Conservation (phyloP, 495 filamentous ascomycete genomes). For the Bryoglossum gracile region DNA sequence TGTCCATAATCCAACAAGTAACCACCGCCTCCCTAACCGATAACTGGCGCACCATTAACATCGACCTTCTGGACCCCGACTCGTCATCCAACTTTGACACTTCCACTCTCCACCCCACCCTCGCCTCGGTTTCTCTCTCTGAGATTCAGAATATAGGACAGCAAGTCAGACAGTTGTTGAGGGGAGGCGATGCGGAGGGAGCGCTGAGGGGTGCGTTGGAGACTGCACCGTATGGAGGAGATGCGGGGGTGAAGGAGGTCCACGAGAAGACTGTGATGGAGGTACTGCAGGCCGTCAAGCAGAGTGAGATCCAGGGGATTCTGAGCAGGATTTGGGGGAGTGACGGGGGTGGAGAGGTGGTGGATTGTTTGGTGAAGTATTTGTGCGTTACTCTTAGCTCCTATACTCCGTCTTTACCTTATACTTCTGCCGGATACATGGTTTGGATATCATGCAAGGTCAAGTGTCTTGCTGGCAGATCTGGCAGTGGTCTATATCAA, state of each 20-base stretch:
- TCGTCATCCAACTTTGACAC: conserved; percentile 80
- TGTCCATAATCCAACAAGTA: conserved; percentile 54
- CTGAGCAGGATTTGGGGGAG: conserved; percentile 65
- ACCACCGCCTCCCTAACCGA: conserved; percentile 42
- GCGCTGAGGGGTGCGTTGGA: conserved; percentile 74
- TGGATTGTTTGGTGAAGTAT: conserved; percentile 75
- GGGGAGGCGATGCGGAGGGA: conserved; percentile 78
- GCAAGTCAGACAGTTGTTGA: conserved; percentile 78
- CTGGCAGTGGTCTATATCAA: neutral
- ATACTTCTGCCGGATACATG: too few relatives aligned
- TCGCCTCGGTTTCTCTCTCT: conserved; percentile 55
- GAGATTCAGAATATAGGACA: conserved; percentile 65
- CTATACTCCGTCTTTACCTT: neutral
- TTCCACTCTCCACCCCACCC: conserved; percentile 66
- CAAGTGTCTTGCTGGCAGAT: neutral
- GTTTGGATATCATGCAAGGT: neutral
- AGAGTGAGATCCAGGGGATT: conserved; percentile 82
- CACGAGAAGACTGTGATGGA: conserved; percentile 77
- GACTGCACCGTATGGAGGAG: conserved; percentile 58
- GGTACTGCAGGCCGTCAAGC: conserved; percentile 83
- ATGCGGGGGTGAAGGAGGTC: conserved; percentile 61
- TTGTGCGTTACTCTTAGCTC: conserved; percentile 38
- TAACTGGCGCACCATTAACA: conserved; percentile 87
- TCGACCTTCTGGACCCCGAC: conserved; percentile 85
- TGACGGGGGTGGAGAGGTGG: conserved; percentile 61